A percentile compares a stretch with the other conserved stretches of the same genome.
Evolutionary conservation across 805 yeast genomes (phyloP).

Genomic region (Scheffersomyces spartinae): DNA sequence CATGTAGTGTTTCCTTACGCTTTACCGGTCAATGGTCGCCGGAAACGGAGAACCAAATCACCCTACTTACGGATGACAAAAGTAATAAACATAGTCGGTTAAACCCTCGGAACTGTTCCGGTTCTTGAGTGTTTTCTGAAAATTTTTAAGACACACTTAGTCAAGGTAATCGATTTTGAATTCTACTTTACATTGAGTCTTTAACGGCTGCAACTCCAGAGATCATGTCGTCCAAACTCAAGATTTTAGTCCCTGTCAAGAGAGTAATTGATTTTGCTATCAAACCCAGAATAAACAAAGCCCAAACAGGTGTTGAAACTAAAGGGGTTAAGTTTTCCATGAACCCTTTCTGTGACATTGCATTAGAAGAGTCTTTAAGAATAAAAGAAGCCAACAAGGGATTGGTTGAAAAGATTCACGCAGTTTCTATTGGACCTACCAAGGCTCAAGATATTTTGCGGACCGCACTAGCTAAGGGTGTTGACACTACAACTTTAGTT

Average conservation of each 20-base stretch:
- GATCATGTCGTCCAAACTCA: conserved; percentile 31
- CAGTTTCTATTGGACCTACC: conserved; percentile 80
- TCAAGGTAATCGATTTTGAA: too few species aligned
- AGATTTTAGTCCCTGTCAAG: conserved; percentile 87
- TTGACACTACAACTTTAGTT: conserved; percentile 71
- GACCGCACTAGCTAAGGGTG: conserved; percentile 91
- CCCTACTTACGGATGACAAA: too few species aligned
- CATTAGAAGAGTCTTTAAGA: conserved; percentile 87
- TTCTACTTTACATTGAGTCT: too few species aligned
- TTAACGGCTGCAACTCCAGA: too few species aligned
- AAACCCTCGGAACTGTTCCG: too few species aligned
- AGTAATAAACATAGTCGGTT: too few species aligned
- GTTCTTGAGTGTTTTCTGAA: too few species aligned
- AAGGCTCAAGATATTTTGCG: conserved; percentile 84
- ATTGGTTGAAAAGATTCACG: conserved; percentile 73
- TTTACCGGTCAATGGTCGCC: too few species aligned
- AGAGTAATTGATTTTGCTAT: conserved; percentile 90
- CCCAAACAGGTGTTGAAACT: conserved; percentile 75
- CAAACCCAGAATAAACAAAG: conserved; percentile 82
- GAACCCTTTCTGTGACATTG: conserved; percentile 97
- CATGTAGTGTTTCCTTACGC: too few species aligned
- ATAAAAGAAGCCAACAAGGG: conserved; percentile 56
- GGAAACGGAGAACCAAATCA: too few species aligned
- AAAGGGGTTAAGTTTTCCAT: conserved; percentile 86
- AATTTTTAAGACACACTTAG: too few species aligned